Percentiles rank a stretch among this genome's conserved stretches.
Conservation (phyloP, 257 asterid genomes). For the Solanum sejunctum region DNA sequence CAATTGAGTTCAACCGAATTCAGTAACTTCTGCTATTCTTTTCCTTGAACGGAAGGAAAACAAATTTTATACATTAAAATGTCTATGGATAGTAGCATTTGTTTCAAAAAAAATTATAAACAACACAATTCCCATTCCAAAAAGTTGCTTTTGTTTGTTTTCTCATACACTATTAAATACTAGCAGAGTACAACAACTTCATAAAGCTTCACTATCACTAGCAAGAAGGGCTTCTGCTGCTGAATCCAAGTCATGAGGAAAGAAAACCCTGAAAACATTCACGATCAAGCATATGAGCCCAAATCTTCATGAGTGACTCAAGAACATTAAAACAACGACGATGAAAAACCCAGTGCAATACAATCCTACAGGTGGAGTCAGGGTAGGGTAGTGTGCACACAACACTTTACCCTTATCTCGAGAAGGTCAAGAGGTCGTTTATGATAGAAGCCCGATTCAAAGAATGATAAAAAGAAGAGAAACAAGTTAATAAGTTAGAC, state of each 20-base stretch:
- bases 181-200: background rate
- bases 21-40: background rate
- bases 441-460: background rate
- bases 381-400: background rate
- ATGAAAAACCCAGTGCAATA: background rate
- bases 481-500: background rate
- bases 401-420: background rate
- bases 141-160: background rate
- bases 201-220: conserved; percentile 18
- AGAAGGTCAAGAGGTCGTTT: background rate
- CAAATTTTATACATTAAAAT: too few relatives aligned
- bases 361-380: background rate
- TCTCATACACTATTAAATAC: background rate
- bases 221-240: conserved; percentile 77
- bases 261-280: conserved; percentile 53
- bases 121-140: background rate
- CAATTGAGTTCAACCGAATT: background rate
- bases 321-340: background rate
- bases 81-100: background rate
- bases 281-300: background rate
- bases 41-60: background rate
- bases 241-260: conserved; percentile 77
- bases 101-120: background rate
- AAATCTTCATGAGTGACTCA: background rate
- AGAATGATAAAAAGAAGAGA: background rate